Conservation (phyloP, 352 stramenopile genomes). For the Globisporangium uncinulatum region DNA sequence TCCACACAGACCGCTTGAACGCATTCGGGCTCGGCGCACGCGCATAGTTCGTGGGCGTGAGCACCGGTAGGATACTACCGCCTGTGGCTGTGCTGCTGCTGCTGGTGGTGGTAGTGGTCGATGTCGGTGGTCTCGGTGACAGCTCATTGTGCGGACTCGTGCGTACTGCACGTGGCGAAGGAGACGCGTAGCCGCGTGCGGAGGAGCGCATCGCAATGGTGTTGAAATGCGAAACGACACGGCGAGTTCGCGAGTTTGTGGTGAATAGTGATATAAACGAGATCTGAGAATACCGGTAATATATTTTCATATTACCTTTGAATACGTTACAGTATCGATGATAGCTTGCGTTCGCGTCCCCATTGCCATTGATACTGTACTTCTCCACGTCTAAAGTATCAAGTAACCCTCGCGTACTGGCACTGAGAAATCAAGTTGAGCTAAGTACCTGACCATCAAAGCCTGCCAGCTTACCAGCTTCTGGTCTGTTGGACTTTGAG, state of each 20-base stretch:
- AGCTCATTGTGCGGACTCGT: conserved; percentile 27
- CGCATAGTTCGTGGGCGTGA: conserved; percentile 15
- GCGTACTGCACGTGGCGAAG: conserved; percentile 4
- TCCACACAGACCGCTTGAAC: conserved; percentile 42
- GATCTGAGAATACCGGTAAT: no score
- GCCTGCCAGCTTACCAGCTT: no score
- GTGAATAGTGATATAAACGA: no score
- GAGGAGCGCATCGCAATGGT: conserved; percentile 4
- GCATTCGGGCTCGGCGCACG: conserved; percentile 18
- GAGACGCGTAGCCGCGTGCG: conserved; percentile 4
- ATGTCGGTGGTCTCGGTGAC: conserved; percentile 8
- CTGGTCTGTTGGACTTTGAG: no score
- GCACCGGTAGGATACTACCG: conserved; percentile 31
- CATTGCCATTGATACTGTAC: no score
- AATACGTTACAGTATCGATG: no score
- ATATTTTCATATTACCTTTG: not conserved
- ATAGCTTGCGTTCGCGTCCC: no score
- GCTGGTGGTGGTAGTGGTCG: conserved; percentile 1
- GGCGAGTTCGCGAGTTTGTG: no score
- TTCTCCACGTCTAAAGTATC: no score
- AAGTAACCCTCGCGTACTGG: no score
- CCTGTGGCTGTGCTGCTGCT: conserved; percentile 3
- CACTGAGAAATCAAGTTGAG: no score
- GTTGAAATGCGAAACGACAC: not conserved
- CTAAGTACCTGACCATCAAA: no score